Percentiles rank a stretch among this genome's conserved stretches.
Evolutionary conservation across 345 rosid genomes (phyloP).

Genomic region (Cochlearia excelsa): DNA sequence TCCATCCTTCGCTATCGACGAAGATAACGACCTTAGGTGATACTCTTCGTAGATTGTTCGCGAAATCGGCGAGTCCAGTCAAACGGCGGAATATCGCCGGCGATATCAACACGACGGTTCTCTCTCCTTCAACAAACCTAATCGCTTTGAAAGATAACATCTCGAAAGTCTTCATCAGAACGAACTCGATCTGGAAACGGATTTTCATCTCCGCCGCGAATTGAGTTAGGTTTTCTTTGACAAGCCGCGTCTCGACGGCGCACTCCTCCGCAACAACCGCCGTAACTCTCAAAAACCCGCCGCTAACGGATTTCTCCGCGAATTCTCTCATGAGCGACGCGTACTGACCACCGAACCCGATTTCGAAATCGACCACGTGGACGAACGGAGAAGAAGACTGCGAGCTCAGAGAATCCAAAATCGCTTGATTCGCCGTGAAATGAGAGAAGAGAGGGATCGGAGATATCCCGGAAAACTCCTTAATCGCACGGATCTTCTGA

Average conservation of each 20-base stretch:
- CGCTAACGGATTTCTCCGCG: conserved; percentile 45
- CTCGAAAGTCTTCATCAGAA: conserved; percentile 62
- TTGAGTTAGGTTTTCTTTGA: conserved; percentile 70
- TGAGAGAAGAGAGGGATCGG: conserved; percentile 92
- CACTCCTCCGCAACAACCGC: conserved; percentile 77
- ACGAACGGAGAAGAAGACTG: conserved; percentile 47
- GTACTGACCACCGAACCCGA: conserved; percentile 91
- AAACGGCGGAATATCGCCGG: conserved; percentile 63
- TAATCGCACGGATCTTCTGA: conserved; percentile 65
- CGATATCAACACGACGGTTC: conserved; percentile 54
- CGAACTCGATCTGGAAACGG: conserved; percentile 73
- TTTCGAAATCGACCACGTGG: conserved; percentile 86
- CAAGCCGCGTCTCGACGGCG: conserved; percentile 59
- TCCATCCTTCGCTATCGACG: conserved; percentile 70
- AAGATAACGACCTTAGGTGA: conserved; percentile 65
- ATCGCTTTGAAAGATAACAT: conserved; percentile 70
- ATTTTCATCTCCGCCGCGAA: conserved; percentile 77
- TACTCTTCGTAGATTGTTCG: conserved; percentile 49
- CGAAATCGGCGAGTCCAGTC: conserved; percentile 43
- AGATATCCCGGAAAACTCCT: conserved; percentile 66
- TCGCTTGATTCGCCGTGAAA: conserved; percentile 81
- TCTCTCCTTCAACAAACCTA: conserved; percentile 67
- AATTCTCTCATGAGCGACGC: conserved; percentile 85
- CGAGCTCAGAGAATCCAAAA: conserved; percentile 65
- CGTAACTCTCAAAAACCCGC: conserved; percentile 63